Base-by-base conservation (phyloP, 2,329 filamentous ascomycete species). In the Cordyceps javanica region DNA sequence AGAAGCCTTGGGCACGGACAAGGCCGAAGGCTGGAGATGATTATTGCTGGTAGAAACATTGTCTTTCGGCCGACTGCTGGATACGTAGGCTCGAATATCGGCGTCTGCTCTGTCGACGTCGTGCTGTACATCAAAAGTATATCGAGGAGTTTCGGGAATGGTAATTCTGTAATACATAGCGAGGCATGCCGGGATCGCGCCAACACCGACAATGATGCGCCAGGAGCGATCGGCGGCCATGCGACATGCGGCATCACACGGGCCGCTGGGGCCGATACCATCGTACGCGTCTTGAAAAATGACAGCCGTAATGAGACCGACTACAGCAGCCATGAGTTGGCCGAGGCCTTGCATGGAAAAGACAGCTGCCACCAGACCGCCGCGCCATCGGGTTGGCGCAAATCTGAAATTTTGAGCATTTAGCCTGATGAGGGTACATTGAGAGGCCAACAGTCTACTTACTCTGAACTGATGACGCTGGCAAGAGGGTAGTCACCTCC, bases 101-200 rank as follows among this genome's bases (percentile, higher is more conserved):
- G 83, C 85, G 59, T 87, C 85, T 30, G 83, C 90, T 73, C 90
- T 89, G 70, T 89, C 82, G 30, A 90, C 78, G 66, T 94, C 89
- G 59, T 85, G 86, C 28, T 84, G 80, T 2, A 94, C 83, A 69
- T 94, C 90, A 64, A 92, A 91, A 1, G 89, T 92, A 70, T 92
- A 93, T 38, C 89, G 83, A 38, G 89, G 89, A 3, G 90, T 92
- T 73, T 94, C 90, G 9, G 90, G 90, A 59, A 94, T 92, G 23
- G 89, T 93, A 54, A 94, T 81, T 61, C 90, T 87, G 73, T 90
- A 94, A 72, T 92, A 93, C n/a, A 94, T 77, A 13, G 89, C 90
- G 59, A 91, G 80, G 65, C 84, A 88, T 3, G 87, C 90, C 0
- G 90, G 90, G 10, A 94, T 75, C 13, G 87, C 89, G 38, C 90